Base-by-base conservation (phyloP, 2,329 filamentous ascomycete genomes). In the Zalaria sp. region DNA sequence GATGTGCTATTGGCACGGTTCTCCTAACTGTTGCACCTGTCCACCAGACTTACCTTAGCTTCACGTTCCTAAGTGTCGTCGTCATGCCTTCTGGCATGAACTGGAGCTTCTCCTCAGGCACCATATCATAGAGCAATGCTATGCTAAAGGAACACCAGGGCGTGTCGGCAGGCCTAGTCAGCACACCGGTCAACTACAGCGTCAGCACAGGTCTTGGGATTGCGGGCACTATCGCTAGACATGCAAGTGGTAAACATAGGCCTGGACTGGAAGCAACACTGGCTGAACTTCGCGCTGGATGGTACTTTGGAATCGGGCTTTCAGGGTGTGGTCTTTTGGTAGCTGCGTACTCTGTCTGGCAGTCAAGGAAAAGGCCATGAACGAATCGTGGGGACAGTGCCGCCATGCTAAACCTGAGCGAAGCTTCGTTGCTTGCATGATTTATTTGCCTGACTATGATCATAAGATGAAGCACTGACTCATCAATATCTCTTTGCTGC, bases 181-280 rank as follows among this genome's bases (percentile, higher is more conserved):
- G n/a, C 29, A 32, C 29, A n/a, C 7, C 78, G 5, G 71, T 81
- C 44, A 80, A 82, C 54, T 82, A 81, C 51, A 71, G 70, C 43
- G 79, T 81, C 32, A 73, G 73, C 2, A 56, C 81, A 3, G 75
- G 73, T 0, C 61, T 83, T 0, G 78, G 77, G 0, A 67, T 82
- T 32, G 77, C 76, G 0, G 76, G 74, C 0, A 79, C 73, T 0
- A 67, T 79, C 2, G 74, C 79, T 35, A 38, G 44, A 25, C 42
- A 44, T 37, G 29, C 18, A 18, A 18, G 18, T 18, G 18, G 18
- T 18, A 18, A 18, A 18, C 18, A 18, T 18, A 18, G 18, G 18
- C 18, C 18, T 18, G 18, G 18, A 18, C 18, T 18, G 18, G 18
- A 18, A 18, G 18, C 18, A 18, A 18, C 18, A 18, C 18, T 18